Conservation (phyloP, 164 flowering plant species). For the Amborella trichopoda region DNA sequence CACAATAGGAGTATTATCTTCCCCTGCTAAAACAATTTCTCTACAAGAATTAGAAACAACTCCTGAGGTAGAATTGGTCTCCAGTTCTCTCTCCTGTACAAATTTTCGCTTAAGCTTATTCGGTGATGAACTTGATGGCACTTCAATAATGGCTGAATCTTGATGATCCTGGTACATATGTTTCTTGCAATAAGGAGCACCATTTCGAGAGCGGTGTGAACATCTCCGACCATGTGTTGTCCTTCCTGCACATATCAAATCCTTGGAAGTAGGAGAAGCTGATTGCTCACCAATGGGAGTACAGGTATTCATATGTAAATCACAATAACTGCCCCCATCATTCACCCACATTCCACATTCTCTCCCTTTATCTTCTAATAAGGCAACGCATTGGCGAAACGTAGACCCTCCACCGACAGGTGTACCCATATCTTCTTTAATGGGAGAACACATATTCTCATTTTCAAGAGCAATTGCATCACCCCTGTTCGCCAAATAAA, state of each 20-base stretch:
- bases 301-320: constrained; percentile 78
- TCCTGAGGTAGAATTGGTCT: constrained; percentile 21
- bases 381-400: constrained; percentile 69
- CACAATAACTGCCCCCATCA: constrained; percentile 87
- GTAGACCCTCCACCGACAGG: constrained; percentile 20
- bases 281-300: constrained; percentile 33
- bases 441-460: constrained; percentile 17
- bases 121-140: constrained; percentile 17
- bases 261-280: constrained; percentile 17
- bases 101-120: constrained; percentile 43
- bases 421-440: constrained; percentile 23
- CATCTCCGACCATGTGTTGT: constrained; percentile 84
- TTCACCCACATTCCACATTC: constrained; percentile 94
- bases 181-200: constrained; percentile 79
- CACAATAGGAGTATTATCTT: constrained; percentile 22
- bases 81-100: constrained; percentile 12
- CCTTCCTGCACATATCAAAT: constrained; percentile 75
- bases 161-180: constrained; percentile 34
- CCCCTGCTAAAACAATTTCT: constrained; percentile 31
- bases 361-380: constrained; percentile 88
- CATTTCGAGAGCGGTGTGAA: constrained; percentile 70
- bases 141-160: constrained; percentile 9
- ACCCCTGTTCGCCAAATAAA: constrained; percentile 32
- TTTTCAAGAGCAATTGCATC: constrained; percentile 50
- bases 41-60: constrained; percentile 17